Percentiles rank a stretch among this genome's conserved stretches.
Conservation (phyloP, 495 filamentous ascomycete species). For the Penicillium canescens region DNA sequence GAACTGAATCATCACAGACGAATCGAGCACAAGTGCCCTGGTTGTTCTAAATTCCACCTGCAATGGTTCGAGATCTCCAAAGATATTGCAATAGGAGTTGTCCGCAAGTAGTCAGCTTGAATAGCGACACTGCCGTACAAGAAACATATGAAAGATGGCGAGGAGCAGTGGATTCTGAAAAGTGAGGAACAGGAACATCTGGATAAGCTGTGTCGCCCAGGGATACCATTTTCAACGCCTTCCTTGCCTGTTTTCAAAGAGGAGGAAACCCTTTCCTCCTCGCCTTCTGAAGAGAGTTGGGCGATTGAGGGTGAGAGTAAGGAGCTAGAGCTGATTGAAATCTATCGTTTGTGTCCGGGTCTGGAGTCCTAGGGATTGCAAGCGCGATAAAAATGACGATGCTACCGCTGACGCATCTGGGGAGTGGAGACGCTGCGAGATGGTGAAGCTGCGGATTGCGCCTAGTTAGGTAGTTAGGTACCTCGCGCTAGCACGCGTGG, state of each 20-base stretch:
- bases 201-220: background rate
- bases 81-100: constrained; percentile 12
- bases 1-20: constrained; percentile 11
- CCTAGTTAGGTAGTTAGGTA: background rate
- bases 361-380: constrained; percentile 43
- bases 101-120: constrained; percentile 18
- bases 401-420: constrained; percentile 33
- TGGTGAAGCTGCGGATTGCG: constrained; percentile 4
- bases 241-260: no score
- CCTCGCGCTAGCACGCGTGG: background rate
- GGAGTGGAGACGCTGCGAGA: constrained; percentile 1
- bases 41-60: constrained; percentile 9
- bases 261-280: no score
- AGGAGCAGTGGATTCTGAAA: constrained; percentile 10
- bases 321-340: constrained; percentile 57
- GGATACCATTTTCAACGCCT: no score
- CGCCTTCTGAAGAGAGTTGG: constrained; percentile 32
- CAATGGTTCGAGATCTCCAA: constrained; percentile 19
- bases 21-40: constrained; percentile 11
- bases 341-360: constrained; percentile 52
- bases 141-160: constrained; percentile 1
- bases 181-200: constrained; percentile 1
- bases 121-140: constrained; percentile 14
- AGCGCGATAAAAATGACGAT: constrained; percentile 41
- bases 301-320: constrained; percentile 54